Evolutionary conservation across 2,329 filamentous ascomycete genomes (phyloP), one percentile per base, ranked within the genome.

Genomic region (Colletotrichum lindemuthianum): DNA sequence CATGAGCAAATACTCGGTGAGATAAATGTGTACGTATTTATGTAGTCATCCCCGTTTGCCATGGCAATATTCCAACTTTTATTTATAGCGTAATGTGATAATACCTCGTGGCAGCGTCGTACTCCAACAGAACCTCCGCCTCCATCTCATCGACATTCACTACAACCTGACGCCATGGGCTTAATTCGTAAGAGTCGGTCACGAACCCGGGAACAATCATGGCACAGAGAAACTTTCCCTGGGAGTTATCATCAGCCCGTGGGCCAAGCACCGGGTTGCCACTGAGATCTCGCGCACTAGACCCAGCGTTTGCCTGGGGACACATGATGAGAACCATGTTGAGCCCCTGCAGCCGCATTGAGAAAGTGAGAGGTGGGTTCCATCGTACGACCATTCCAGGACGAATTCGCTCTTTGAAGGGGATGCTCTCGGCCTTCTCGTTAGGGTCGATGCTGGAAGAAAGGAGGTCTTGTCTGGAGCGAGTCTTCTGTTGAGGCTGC

Each of bases 361-460:
- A 56, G 5, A 65, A 68, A 7, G 67, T 65, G 2, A 59, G 43
- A 4, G 69, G 53, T 0, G 71, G 70, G 0, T 67, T 72, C 71
- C 75, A 79, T n/a, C 69, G 69, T 4, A 81, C 72, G 2, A 76
- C 75, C 78, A 81, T 81, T 1, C 79, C 79, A 0, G 80, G 77
- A 1, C 77, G 71, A 15, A 82, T 75, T 3, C 80, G 76, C 16
- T 80, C 56, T 45, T 76, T 74, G 65, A 81, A 82, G 0, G 75
- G 77, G 5, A 76, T 36, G 0, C 33, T 32, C 0, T 40, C 63
- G 8, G 72, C 70, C 4, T 65, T 60, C 0, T 70, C 57, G 12
- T 75, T 67, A 0, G 71, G 69, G 16, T 79, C 76, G 4, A 59
- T 69, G 61, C 78, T 80, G 9, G 70, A 71, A 2, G 54, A 55